phyloP scores from a whole-genome alignment of 148 eudicot species.

The Nyssa sinensis region DNA sequence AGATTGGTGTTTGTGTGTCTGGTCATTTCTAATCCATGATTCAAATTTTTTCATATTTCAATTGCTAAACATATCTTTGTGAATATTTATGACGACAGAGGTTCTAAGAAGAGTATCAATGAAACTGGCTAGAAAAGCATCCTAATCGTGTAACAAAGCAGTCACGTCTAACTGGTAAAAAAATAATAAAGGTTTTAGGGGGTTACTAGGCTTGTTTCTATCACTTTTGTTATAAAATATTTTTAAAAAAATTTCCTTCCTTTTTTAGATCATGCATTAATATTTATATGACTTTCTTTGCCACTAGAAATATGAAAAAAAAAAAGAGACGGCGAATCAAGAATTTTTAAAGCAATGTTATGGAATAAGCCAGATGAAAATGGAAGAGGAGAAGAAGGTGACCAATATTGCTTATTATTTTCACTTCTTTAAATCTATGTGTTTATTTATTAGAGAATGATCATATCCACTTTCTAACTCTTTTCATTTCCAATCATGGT shows the following conservation, averaged over 20 bases:
- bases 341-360: neutral
- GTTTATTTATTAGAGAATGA: no score
- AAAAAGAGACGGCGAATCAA: no score
- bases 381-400: neutral
- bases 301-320: no score
- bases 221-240: neutral
- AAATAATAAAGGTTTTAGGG: neutral
- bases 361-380: neutral
- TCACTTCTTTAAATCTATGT: no score
- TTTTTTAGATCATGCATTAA: neutral
- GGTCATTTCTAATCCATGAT: no score
- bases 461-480: neutral
- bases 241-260: neutral
- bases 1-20: neutral
- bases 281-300: no score
- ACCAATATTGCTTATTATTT: neutral
- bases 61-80: neutral
- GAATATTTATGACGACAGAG: neutral
- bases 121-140: neutral
- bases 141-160: no score
- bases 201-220: neutral
- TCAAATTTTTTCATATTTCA: no score
- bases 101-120: neutral
- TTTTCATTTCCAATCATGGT: neutral
- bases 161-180: no score